These are phyloP conservation scores for Suillus alpinus DNA, from an alignment of 768 basidiomycete species.

Conservation along the genomic window DNA sequence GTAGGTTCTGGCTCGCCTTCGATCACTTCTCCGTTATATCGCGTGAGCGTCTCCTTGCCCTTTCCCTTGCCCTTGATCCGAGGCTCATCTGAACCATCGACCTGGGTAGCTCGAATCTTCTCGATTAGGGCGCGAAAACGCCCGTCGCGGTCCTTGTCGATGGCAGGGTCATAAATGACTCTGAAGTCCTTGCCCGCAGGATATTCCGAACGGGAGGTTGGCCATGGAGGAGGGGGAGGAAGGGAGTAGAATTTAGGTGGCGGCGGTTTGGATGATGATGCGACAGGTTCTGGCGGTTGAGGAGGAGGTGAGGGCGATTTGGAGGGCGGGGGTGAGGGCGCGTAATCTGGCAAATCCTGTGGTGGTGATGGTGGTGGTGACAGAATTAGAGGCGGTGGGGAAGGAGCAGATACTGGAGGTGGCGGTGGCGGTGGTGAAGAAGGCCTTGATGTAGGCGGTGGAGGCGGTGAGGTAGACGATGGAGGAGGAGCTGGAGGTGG, in stretches of 20 bases:
- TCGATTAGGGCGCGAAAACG: conserved; percentile 40
- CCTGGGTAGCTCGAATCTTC: conserved; percentile 36
- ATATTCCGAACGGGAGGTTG: conserved; percentile 49
- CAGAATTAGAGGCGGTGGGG: conserved; percentile 23
- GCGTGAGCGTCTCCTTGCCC: conserved; percentile 53
- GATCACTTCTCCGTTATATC: conserved; percentile 57
- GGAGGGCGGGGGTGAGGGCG: conserved; percentile 13
- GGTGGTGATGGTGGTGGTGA: conserved; percentile 18
- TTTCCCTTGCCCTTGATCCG: conserved; percentile 63
- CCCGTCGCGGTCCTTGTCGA: conserved; percentile 46
- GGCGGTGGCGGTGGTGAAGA: conserved; percentile 21
- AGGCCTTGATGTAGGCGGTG: conserved; percentile 26
- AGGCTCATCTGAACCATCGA: conserved; percentile 29
- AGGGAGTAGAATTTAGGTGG: conserved; percentile 37
- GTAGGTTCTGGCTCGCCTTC: conserved; percentile 40
- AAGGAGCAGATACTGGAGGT: conserved; percentile 20
- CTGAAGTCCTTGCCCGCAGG: conserved; percentile 52
- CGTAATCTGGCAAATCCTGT: conserved; percentile 22
- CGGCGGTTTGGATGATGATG: conserved; percentile 26
- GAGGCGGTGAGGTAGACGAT: conserved; percentile 26
- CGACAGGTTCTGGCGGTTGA: conserved; percentile 28
- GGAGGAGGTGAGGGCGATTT: conserved; percentile 16
- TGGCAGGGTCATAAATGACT: conserved; percentile 59
- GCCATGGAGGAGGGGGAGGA: conserved; percentile 51
- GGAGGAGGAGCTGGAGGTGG: conserved; percentile 33